Evolutionary conservation across 2,329 filamentous ascomycete genomes (phyloP).

Genomic region (Knufia fluminis): DNA sequence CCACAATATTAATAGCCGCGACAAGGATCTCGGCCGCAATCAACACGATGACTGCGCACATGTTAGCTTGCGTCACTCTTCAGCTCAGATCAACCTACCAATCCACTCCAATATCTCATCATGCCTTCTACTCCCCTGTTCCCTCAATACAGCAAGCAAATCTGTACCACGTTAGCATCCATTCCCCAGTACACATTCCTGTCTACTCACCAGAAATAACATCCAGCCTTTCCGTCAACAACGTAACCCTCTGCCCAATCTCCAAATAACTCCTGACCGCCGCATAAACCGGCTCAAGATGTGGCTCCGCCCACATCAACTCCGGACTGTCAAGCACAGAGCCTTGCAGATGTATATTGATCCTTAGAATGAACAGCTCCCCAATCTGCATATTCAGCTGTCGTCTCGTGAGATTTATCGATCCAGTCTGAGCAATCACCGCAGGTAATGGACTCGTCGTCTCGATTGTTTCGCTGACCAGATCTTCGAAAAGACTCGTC

Average conservation of each 20-base stretch:
- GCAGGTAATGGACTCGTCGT: conserved; percentile 87
- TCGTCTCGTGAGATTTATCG: conserved; percentile 74
- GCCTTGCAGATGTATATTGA: conserved; percentile 96
- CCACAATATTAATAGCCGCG: conserved; percentile 86
- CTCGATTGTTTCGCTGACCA: conserved; percentile 88
- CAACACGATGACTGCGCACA: conserved; percentile 70
- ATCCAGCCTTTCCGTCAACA: conserved; percentile 80
- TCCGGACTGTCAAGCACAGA: conserved; percentile 94
- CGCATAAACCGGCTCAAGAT: conserved; percentile 91
- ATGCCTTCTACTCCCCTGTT: conserved; percentile 88
- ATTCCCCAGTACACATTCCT: background rate
- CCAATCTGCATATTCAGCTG: conserved; percentile 99
- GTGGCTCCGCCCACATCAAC: conserved; percentile 96
- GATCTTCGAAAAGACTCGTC: conserved; percentile 92
- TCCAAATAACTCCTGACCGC: conserved; percentile 92
- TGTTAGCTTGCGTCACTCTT: background rate
- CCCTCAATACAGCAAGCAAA: conserved; percentile 83
- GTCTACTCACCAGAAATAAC: conserved; percentile 52
- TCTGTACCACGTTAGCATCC: conserved; percentile 43
- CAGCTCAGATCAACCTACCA: conserved; percentile 47
- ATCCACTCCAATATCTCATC: conserved; percentile 87
- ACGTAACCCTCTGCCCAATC: conserved; percentile 88
- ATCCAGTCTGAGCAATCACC: conserved; percentile 85
- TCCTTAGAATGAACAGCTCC: conserved; percentile 92
- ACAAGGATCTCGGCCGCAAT: conserved; percentile 94